Evolutionary conservation across 1,139 yeast genomes (phyloP).

Genomic region (Eremothecium sinecaudum): DNA sequence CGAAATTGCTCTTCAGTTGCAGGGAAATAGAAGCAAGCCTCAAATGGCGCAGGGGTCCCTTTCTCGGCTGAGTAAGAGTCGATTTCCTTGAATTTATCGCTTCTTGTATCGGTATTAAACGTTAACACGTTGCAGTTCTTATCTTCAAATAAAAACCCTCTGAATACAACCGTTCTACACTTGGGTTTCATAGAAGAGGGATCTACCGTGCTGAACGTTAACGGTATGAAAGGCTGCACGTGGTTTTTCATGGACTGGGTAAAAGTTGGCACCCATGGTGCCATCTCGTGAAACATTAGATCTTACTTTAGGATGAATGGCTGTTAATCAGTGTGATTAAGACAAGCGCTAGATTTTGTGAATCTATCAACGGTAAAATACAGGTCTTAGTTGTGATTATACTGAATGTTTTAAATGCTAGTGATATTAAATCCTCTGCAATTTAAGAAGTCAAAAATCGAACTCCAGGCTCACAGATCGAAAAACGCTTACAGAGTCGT

Average conservation of each 20-base stretch:
- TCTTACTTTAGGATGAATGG: too few species aligned
- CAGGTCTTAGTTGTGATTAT: too few species aligned
- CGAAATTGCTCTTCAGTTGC: conserved; percentile 58
- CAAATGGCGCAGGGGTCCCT: conserved; percentile 41
- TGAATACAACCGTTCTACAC: conserved; percentile 57
- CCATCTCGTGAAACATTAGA: conserved; percentile 48
- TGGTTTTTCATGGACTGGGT: conserved; percentile 43
- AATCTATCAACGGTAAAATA: too few species aligned
- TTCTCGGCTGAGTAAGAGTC: conserved; percentile 28
- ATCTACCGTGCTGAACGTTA: conserved; percentile 65
- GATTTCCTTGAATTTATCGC: conserved; percentile 48
- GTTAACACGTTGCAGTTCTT: conserved; percentile 57
- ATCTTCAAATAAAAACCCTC: conserved; percentile 71
- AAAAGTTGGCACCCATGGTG: conserved; percentile 63
- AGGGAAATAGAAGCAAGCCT: conserved; percentile 68
- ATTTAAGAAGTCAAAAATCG: too few species aligned
- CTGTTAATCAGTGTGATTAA: too few species aligned
- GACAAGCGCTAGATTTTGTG: too few species aligned
- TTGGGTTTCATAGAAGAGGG: conserved; percentile 41
- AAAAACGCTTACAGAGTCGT: too few species aligned
- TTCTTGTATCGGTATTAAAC: conserved; percentile 64
- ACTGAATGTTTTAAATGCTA: too few species aligned
- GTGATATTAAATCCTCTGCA: too few species aligned
- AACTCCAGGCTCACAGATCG: too few species aligned
- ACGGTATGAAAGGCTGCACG: conserved; percentile 41